Evolutionary conservation across 2,329 filamentous ascomycete genomes (phyloP).

Genomic region (Clonostachys rosea): DNA sequence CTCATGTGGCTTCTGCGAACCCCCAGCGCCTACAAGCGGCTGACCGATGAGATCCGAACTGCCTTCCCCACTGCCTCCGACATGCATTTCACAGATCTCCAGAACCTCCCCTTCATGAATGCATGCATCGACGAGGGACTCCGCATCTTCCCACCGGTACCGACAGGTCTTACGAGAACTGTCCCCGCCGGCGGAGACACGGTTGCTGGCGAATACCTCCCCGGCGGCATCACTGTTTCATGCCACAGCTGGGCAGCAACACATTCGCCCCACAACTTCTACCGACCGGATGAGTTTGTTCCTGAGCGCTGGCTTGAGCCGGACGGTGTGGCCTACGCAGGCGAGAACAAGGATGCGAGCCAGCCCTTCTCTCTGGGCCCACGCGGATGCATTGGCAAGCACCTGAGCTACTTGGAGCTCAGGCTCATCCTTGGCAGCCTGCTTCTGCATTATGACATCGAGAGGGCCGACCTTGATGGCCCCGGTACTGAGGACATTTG

Average conservation of each 20-base stretch:
- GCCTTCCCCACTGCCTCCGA: constrained; percentile 25
- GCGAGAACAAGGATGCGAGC: constrained; percentile 33
- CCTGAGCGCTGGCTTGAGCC: constrained; percentile 42
- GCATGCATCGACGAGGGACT: constrained; percentile 35
- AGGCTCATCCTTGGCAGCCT: constrained; percentile 39
- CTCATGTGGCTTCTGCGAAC: constrained; percentile 20
- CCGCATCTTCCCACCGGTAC: constrained; percentile 26
- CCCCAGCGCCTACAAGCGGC: constrained; percentile 17
- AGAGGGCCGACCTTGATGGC: constrained; percentile 18
- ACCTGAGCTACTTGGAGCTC: constrained; percentile 46
- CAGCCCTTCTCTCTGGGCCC: constrained; percentile 44
- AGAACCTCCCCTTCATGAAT: constrained; percentile 26
- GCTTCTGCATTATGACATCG: constrained; percentile 43
- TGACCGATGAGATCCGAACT: constrained; percentile 29
- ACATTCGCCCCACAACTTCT: constrained; percentile 34
- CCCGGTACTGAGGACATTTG: constrained; percentile 11
- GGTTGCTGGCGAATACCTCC: constrained; percentile 17
- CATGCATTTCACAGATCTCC: constrained; percentile 16
- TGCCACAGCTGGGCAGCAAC: constrained; percentile 30
- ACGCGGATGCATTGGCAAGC: constrained; percentile 43
- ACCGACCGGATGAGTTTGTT: constrained; percentile 33
- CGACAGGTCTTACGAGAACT: constrained; percentile 15
- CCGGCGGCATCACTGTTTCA: constrained; percentile 30
- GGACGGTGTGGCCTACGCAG: constrained; percentile 20
- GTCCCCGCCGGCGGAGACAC: constrained; percentile 19